Evolutionary conservation across 2,329 filamentous ascomycete genomes (phyloP).

Genomic region (Stagonosporopsis rhizophila): DNA sequence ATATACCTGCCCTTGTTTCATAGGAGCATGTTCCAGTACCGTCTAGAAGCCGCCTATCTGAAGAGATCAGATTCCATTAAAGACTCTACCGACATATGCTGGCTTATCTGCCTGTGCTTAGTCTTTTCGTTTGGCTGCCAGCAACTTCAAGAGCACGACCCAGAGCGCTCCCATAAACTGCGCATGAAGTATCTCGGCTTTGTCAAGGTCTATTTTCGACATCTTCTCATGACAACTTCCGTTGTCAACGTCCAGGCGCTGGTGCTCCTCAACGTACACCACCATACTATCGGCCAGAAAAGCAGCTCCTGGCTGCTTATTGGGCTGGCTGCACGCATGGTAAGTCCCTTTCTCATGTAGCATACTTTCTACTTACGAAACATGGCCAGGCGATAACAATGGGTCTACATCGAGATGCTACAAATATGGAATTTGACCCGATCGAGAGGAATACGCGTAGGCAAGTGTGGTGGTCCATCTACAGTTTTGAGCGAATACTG

Average conservation of each 20-base stretch:
- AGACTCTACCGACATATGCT: constrained; percentile 50
- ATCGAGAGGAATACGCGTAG: constrained; percentile 37
- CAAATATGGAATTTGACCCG: constrained; percentile 49
- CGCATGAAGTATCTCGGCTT: constrained; percentile 36
- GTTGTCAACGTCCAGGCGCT: constrained; percentile 54
- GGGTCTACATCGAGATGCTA: constrained; percentile 54
- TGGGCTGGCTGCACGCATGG: constrained; percentile 52
- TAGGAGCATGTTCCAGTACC: constrained; percentile 49
- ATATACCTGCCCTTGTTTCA: constrained; percentile 50
- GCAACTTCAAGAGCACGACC: constrained; percentile 44
- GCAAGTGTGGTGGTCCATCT: constrained; percentile 39
- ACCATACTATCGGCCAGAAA: constrained; percentile 53
- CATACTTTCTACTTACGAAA: background rate
- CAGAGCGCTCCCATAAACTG: constrained; percentile 26
- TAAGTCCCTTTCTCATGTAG: constrained; percentile 7
- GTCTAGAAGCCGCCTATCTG: constrained; percentile 51
- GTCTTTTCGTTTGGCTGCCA: constrained; percentile 54
- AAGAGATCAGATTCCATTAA: constrained; percentile 24
- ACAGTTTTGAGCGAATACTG: constrained; percentile 35
- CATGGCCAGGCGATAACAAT: constrained; percentile 49
- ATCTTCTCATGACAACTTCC: constrained; percentile 48
- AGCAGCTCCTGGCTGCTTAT: constrained; percentile 53
- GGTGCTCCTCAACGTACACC: constrained; percentile 52
- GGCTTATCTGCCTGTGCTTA: constrained; percentile 53
- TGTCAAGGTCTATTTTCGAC: constrained; percentile 46